Conservation (phyloP, 768 basidiomycete species). For the Pisolithus sp. region DNA sequence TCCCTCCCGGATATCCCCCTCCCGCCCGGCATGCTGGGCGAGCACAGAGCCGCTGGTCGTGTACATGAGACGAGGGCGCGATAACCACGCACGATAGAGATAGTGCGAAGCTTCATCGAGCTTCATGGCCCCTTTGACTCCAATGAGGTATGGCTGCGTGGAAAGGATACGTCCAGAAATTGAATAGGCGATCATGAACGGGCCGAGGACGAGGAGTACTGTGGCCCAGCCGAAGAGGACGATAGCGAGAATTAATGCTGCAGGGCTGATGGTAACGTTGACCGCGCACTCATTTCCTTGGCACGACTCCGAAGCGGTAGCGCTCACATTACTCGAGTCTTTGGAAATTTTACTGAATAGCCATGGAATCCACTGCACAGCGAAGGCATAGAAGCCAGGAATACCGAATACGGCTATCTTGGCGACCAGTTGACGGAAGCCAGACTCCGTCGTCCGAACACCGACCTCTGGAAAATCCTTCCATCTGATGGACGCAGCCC, state of each 20-base stretch:
- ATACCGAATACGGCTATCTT: slow-evolving; percentile 4
- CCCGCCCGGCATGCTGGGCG: neutral
- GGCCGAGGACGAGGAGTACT: slow-evolving; percentile 2
- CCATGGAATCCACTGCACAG: neutral
- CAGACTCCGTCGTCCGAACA: slow-evolving; percentile 5
- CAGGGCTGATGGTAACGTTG: neutral
- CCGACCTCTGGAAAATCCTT: slow-evolving; percentile 10
- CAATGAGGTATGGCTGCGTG: slow-evolving; percentile 15
- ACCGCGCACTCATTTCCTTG: too few species aligned
- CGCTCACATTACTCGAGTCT: too few species aligned
- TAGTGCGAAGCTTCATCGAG: slow-evolving; percentile 2
- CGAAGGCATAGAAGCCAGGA: slow-evolving; percentile 5
- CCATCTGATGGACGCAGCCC: slow-evolving; percentile 5
- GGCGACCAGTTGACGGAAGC: slow-evolving; percentile 2
- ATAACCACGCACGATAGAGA: slow-evolving; percentile 10
- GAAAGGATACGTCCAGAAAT: slow-evolving; percentile 13
- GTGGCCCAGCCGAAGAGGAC: neutral
- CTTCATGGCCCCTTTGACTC: slow-evolving; percentile 14
- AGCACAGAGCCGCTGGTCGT: slow-evolving; percentile 14
- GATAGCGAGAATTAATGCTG: neutral
- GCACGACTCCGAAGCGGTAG: too few species aligned
- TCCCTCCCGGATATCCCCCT: slow-evolving; percentile 4
- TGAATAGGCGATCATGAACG: slow-evolving; percentile 7
- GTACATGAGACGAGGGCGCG: slow-evolving; percentile 5
- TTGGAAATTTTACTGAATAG: too few species aligned